Conservation (phyloP, 345 rosid species). For the Xanthoceras sorbifolium region DNA sequence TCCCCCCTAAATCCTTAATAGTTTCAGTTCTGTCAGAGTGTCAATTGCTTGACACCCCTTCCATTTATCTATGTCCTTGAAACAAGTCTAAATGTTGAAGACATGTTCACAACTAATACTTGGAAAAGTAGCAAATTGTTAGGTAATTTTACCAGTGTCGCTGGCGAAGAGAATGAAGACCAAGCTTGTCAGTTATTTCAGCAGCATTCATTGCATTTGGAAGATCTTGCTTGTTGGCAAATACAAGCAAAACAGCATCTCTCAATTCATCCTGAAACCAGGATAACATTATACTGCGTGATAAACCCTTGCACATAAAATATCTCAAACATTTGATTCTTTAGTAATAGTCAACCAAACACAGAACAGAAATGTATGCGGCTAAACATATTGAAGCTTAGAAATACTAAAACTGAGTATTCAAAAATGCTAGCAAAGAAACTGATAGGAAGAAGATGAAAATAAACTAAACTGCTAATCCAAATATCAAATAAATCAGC, state of each 20-base stretch:
- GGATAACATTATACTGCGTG: background rate
- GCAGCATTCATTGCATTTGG: conserved; percentile 97
- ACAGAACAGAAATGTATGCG: background rate
- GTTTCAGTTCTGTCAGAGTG: background rate
- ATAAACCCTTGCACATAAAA: background rate
- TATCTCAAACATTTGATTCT: background rate
- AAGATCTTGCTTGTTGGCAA: conserved; percentile 94
- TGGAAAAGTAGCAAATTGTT: background rate
- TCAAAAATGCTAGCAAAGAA: background rate
- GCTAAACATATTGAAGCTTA: background rate
- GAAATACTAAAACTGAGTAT: background rate
- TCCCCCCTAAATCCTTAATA: background rate
- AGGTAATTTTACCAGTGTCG: conserved; percentile 71
- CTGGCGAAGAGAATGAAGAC: conserved; percentile 90
- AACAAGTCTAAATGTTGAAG: conserved; percentile 1
- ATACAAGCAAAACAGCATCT: conserved; percentile 86
- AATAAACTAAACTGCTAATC: background rate
- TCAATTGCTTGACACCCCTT: background rate
- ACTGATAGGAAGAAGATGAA: background rate
- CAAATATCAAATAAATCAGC: background rate
- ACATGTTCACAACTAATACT: background rate
- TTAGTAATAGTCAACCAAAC: background rate
- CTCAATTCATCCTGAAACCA: conserved; percentile 71
- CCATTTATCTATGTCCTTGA: background rate
- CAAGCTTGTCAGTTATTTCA: conserved; percentile 92